phyloP scores from a whole-genome alignment of 2,329 filamentous ascomycete genomes.

The Boeremia exigua region DNA sequence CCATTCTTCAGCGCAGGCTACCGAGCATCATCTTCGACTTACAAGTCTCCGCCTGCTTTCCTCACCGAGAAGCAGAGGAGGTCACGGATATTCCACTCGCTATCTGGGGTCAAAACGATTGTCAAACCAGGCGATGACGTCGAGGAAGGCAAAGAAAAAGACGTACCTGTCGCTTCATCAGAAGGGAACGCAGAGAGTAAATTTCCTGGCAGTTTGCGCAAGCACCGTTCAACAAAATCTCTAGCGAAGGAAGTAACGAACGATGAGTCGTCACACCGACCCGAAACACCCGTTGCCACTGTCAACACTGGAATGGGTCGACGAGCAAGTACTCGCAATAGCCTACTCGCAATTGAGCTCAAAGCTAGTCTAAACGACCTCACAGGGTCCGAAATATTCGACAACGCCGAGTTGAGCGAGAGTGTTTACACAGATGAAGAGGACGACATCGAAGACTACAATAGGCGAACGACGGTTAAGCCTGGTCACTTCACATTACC shows the following conservation, averaged over 20 bases:
- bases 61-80: constrained; percentile 18
- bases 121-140: constrained; percentile 27
- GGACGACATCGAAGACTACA: constrained; percentile 34
- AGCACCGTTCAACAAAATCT: constrained; percentile 24
- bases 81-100: constrained; percentile 13
- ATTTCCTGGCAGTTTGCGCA: constrained; percentile 35
- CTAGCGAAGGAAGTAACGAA: constrained; percentile 18
- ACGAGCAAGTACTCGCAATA: constrained; percentile 27
- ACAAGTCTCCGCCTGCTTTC: constrained; percentile 31
- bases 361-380: constrained; percentile 35
- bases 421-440: constrained; percentile 40
- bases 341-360: constrained; percentile 27
- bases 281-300: constrained; percentile 21
- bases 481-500: constrained; percentile 28
- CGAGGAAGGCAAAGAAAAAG: constrained; percentile 20
- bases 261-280: constrained; percentile 24
- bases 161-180: constrained; percentile 20
- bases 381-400: constrained; percentile 34
- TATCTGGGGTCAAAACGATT: constrained; percentile 21
- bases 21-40: constrained; percentile 41
- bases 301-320: constrained; percentile 11
- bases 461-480: constrained; percentile 30
- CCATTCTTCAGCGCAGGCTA: constrained; percentile 50
- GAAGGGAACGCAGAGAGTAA: constrained; percentile 13
- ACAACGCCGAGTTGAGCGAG: constrained; percentile 40